A percentile compares a stretch with the other conserved stretches of the same genome.
phyloP scores from a whole-genome alignment of 805 yeast species.

The Scheffersomyces lignosus region DNA sequence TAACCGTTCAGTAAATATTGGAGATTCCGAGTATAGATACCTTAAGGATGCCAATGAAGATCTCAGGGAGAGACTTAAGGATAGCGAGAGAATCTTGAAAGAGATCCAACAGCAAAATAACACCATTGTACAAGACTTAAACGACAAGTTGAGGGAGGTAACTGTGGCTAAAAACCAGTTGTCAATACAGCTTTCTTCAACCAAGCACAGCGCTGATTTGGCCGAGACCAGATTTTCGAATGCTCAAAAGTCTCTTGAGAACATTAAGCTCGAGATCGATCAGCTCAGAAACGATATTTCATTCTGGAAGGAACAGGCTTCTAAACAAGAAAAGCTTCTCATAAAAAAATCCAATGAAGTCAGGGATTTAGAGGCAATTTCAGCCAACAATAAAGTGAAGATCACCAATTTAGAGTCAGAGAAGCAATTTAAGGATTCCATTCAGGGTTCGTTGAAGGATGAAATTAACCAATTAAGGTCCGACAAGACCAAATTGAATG shows the following conservation, averaged over 20 bases:
- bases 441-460: conserved; percentile 49
- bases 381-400: conserved; percentile 46
- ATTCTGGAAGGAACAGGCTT: conserved; percentile 43
- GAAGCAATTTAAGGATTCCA: conserved; percentile 46
- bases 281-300: conserved; percentile 26
- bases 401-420: conserved; percentile 55
- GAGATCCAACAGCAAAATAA: conserved; percentile 39
- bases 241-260: conserved; percentile 35
- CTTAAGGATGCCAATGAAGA: conserved; percentile 28
- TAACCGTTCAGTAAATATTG: conserved; percentile 4
- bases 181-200: conserved; percentile 50
- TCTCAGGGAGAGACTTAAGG: conserved; percentile 32
- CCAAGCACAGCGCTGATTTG: conserved; percentile 54
- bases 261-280: conserved; percentile 25
- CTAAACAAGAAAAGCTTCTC: conserved; percentile 37
- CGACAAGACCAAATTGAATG: conserved; percentile 61
- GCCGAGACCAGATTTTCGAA: conserved; percentile 52
- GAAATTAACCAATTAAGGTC: conserved; percentile 54
- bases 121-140: conserved; percentile 48
- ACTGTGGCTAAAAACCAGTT: conserved; percentile 39
- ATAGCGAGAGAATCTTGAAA: conserved; percentile 37
- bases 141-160: conserved; percentile 27
- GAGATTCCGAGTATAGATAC: conserved; percentile 19
- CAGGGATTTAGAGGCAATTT: conserved; percentile 48
- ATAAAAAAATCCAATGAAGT: conserved; percentile 48